phyloP scores from a whole-genome alignment of 2,329 filamentous ascomycete genomes.

The Alternaria ventricosa region DNA sequence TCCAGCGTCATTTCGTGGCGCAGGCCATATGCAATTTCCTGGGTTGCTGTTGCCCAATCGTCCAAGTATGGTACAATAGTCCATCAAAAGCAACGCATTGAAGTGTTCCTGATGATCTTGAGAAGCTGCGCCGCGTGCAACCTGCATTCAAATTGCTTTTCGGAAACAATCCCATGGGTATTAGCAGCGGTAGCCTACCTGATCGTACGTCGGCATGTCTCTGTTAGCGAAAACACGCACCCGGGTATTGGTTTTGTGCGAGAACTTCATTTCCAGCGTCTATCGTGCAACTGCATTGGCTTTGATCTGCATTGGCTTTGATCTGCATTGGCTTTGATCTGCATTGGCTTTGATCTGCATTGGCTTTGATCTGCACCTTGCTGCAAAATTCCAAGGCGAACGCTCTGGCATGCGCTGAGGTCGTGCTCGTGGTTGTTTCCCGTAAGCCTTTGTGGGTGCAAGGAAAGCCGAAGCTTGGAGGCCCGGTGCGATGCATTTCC shows the following conservation, averaged over 20 bases:
- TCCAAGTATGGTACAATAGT: not conserved
- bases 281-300: not conserved
- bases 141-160: not conserved
- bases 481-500: not conserved
- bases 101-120: not conserved
- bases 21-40: not conserved
- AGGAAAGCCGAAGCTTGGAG: not conserved
- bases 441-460: not conserved
- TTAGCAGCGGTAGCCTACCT: not conserved
- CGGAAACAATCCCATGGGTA: not conserved
- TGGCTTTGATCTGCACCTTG: not conserved
- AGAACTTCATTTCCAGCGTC: not conserved
- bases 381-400: not conserved
- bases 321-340: not conserved
- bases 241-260: not conserved
- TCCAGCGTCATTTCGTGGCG: not conserved
- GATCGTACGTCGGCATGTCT: not conserved
- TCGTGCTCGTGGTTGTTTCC: too few species aligned
- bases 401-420: not conserved
- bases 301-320: not conserved
- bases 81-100: not conserved
- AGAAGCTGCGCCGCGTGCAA: not conserved
- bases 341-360: too few species aligned
- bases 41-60: not conserved
- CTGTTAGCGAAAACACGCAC: not conserved